Evolutionary conservation across 345 rosid genomes (phyloP).

Genomic region (Arabis hirsuta): DNA sequence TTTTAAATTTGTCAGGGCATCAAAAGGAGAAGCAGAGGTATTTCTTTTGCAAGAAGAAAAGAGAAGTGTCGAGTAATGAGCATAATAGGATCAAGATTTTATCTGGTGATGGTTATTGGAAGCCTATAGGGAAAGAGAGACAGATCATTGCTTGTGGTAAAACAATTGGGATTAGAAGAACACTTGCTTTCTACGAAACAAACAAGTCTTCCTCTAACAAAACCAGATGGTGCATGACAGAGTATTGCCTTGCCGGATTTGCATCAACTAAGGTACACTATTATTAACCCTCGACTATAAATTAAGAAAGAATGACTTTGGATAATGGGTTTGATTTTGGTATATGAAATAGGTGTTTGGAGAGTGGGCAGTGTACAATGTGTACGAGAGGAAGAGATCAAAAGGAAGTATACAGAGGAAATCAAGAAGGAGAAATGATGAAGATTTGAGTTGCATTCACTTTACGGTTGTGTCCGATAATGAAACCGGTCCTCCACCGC

Average conservation of each 20-base stretch:
- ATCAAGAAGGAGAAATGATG: conserved; percentile 9
- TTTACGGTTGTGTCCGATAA: conserved; percentile 46
- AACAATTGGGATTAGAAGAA: conserved; percentile 57
- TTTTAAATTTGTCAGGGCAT: conserved; percentile 50
- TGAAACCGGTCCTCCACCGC: conserved; percentile 53
- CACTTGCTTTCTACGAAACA: conserved; percentile 55
- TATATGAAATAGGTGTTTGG: conserved; percentile 48
- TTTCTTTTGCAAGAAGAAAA: conserved; percentile 59
- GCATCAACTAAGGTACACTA: conserved; percentile 40
- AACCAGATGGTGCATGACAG: conserved; percentile 70
- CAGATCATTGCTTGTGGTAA: conserved; percentile 50
- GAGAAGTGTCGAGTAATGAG: conserved; percentile 36
- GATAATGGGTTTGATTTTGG: conserved; percentile 28
- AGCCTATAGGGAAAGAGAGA: conserved; percentile 57
- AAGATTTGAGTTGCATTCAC: conserved; percentile 32
- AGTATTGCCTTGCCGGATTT: conserved; percentile 53
- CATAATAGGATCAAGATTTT: conserved; percentile 42
- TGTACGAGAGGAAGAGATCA: conserved; percentile 63
- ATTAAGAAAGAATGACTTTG: not conserved
- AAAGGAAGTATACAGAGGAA: conserved; percentile 27
- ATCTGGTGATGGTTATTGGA: conserved; percentile 78
- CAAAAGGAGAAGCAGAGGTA: conserved; percentile 72
- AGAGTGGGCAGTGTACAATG: conserved; percentile 68
- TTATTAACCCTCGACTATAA: not conserved
- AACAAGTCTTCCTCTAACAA: conserved; percentile 42